phyloP scores from a whole-genome alignment of 176 grass and related monocot genomes.

The Aegilops sharonensis region DNA sequence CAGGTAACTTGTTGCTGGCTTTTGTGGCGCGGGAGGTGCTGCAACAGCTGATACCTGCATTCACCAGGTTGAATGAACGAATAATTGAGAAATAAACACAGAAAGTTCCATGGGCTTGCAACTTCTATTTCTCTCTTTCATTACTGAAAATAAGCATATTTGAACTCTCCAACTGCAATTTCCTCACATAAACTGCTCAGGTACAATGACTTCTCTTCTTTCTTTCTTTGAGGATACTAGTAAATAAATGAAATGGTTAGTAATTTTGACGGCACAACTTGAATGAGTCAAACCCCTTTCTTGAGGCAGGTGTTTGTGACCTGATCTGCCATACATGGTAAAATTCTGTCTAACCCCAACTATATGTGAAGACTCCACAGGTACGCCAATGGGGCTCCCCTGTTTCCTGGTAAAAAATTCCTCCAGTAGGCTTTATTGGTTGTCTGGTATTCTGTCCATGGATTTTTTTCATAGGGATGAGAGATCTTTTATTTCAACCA shows the following conservation, averaged over 20 bases:
- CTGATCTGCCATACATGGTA: not conserved
- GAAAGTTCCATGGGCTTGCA: constrained; percentile 42
- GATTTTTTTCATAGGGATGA: not conserved
- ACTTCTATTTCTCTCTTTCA: constrained; percentile 26
- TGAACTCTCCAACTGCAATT: constrained; percentile 4
- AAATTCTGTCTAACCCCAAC: not conserved
- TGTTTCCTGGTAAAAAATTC: not conserved
- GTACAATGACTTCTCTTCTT: not conserved
- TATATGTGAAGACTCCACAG: constrained; percentile 1
- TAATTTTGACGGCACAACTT: not conserved
- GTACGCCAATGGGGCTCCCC: not conserved
- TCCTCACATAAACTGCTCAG: constrained; percentile 1
- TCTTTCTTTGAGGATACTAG: not conserved
- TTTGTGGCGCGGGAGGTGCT: constrained; percentile 77
- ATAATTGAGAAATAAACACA: not conserved
- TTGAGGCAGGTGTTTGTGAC: not conserved
- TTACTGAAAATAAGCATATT: not conserved
- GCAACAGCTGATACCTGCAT: constrained; percentile 87
- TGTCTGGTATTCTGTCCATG: too few species aligned
- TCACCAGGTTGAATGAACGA: not conserved
- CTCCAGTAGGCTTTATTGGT: too few species aligned
- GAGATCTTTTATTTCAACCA: not conserved
- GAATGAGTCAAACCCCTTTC: not conserved
- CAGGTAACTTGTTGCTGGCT: constrained; percentile 78
- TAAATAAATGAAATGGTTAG: too few species aligned